Evolutionary conservation across 371 early-diverging fungal genomes (phyloP).

Genomic region (Saksenaea vasiformis): DNA sequence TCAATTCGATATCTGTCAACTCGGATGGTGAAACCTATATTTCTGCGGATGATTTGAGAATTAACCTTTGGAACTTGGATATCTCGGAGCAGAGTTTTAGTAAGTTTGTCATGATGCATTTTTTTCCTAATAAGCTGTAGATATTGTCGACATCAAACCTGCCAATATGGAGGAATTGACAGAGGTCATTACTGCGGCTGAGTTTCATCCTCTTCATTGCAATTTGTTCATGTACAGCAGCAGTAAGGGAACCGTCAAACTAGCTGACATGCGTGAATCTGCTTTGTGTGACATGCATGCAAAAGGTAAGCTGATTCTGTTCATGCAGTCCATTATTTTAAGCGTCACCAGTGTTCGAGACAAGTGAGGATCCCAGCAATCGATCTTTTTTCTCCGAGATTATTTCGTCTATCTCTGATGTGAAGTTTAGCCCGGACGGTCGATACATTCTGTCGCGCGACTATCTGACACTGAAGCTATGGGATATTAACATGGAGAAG

Average conservation of each 20-base stretch:
- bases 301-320: conserved; percentile 62
- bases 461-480: conserved; percentile 94
- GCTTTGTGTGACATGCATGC: conserved; percentile 87
- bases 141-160: conserved; percentile 96
- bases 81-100: conserved; percentile 87
- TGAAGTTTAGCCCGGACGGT: conserved; percentile 94
- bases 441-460: conserved; percentile 96
- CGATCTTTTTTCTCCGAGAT: conserved; percentile 98
- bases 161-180: conserved; percentile 94
- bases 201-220: conserved; percentile 89
- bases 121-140: conserved; percentile 21
- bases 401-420: conserved; percentile 95
- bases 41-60: conserved; percentile 92
- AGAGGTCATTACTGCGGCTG: conserved; percentile 94
- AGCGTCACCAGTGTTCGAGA: conserved; percentile 78
- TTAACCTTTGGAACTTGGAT: conserved; percentile 92
- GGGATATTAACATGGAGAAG: conserved; percentile 97
- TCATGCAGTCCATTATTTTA: neutral
- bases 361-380: conserved; percentile 89
- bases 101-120: conserved; percentile 14
- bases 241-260: conserved; percentile 87
- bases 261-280: conserved; percentile 88
- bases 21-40: conserved; percentile 90
- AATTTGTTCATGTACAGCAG: conserved; percentile 91
- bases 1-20: conserved; percentile 94